A percentile compares a stretch with the other conserved stretches of the same genome.
Conservation (phyloP, 495 filamentous ascomycete genomes). For the Corynascus novoguineensis region DNA sequence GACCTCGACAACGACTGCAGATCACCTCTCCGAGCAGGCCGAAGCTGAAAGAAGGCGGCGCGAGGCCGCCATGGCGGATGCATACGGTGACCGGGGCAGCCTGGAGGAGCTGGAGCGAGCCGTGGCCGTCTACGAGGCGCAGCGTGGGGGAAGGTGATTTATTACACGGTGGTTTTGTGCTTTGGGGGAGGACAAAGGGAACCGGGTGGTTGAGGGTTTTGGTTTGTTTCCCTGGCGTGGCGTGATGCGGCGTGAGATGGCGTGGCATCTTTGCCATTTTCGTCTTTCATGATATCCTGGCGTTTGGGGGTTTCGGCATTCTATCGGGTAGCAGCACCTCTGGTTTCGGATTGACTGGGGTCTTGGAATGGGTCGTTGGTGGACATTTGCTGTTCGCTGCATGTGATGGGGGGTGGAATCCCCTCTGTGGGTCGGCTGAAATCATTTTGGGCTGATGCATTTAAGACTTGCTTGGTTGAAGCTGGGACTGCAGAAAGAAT, state of each 20-base stretch:
- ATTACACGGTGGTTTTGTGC: background rate
- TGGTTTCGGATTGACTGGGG: too few species aligned
- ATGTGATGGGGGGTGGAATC: too few species aligned
- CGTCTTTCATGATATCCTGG: conserved; percentile 3
- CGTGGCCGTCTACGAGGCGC: conserved; percentile 46
- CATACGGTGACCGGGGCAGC: conserved; percentile 55
- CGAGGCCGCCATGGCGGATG: conserved; percentile 41
- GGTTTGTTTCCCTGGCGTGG: background rate
- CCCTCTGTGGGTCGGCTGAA: too few species aligned
- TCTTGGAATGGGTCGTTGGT: too few species aligned
- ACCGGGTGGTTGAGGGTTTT: background rate
- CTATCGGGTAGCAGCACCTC: too few species aligned
- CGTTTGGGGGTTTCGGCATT: conserved; percentile 10
- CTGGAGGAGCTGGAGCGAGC: conserved; percentile 54
- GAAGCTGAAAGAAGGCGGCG: conserved; percentile 26
- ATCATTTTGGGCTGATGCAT: too few species aligned
- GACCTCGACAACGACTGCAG: conserved; percentile 7
- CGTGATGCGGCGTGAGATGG: too few species aligned
- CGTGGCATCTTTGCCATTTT: background rate
- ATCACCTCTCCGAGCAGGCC: conserved; percentile 9
- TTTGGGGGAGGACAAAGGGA: background rate
- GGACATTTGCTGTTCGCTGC: too few species aligned
- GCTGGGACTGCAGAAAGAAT: too few species aligned
- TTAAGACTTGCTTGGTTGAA: too few species aligned
- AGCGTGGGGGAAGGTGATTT: conserved; percentile 28